Conservation (phyloP, 2,329 filamentous ascomycete species). For the Phymatotrichopsis omnivora region DNA sequence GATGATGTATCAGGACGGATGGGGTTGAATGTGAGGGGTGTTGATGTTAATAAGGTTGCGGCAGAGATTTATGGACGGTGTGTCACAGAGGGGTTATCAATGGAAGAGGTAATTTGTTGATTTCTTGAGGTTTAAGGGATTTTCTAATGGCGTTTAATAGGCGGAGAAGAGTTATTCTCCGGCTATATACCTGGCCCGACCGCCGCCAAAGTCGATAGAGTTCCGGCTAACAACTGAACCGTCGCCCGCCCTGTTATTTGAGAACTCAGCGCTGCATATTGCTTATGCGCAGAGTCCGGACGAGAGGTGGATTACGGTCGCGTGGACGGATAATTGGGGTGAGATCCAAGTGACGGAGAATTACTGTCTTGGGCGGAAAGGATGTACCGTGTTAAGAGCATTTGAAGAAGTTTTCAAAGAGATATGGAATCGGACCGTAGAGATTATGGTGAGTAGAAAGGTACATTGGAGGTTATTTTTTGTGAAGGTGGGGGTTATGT, state of each 20-base stretch:
- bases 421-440: slow-evolving; percentile 67
- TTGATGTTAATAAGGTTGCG: slow-evolving; percentile 43
- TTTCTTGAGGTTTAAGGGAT: neutral
- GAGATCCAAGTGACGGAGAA: slow-evolving; percentile 61
- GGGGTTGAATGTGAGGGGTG: slow-evolving; percentile 14
- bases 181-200: slow-evolving; percentile 61
- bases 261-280: slow-evolving; percentile 71
- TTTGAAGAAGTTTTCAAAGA: slow-evolving; percentile 59
- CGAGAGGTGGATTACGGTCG: slow-evolving; percentile 65
- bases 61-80: slow-evolving; percentile 72
- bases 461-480: slow-evolving; percentile 71
- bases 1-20: too few species aligned
- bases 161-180: slow-evolving; percentile 45
- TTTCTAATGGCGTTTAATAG: slow-evolving; percentile 8
- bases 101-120: slow-evolving; percentile 10
- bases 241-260: slow-evolving; percentile 61
- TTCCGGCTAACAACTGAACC: slow-evolving; percentile 61
- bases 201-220: slow-evolving; percentile 59
- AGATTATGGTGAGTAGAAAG: slow-evolving; percentile 58
- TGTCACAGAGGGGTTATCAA: slow-evolving; percentile 33
- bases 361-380: slow-evolving; percentile 58
- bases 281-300: slow-evolving; percentile 68
- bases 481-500: slow-evolving; percentile 59
- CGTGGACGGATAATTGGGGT: slow-evolving; percentile 71
- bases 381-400: slow-evolving; percentile 42